phyloP scores from a whole-genome alignment of 805 yeast species.

The Ogataea minuta region DNA sequence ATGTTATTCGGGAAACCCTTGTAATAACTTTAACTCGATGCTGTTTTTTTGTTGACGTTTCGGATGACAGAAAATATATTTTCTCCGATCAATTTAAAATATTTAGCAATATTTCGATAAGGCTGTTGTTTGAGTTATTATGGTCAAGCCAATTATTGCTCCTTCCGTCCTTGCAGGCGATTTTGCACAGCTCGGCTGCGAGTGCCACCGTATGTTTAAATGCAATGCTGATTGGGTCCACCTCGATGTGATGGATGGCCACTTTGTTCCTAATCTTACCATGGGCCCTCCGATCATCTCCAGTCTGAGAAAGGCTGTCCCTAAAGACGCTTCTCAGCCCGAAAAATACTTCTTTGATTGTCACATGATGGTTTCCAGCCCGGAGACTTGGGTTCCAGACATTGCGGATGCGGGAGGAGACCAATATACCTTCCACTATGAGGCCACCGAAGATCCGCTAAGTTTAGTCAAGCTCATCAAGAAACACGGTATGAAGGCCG shows the following conservation, averaged over 20 bases:
- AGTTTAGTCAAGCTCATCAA: conserved; percentile 75
- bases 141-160: conserved; percentile 72
- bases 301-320: conserved; percentile 23
- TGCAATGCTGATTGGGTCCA: conserved; percentile 96
- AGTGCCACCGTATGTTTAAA: conserved; percentile 76
- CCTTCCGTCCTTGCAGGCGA: conserved; percentile 94
- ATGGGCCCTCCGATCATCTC: conserved; percentile 73
- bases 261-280: conserved; percentile 95
- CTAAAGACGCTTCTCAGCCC: conserved; percentile 40
- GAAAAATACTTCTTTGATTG: conserved; percentile 69
- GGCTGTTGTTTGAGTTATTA: conserved; percentile 3
- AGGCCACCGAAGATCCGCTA: conserved; percentile 79
- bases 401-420: conserved; percentile 95
- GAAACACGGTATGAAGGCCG: conserved; percentile 83
- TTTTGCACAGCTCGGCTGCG: conserved; percentile 84
- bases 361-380: conserved; percentile 96
- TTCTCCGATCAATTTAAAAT: background rate
- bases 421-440: conserved; percentile 95
- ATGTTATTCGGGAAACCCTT: too few relatives aligned
- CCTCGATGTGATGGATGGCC: conserved; percentile 98
- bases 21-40: too few relatives aligned
- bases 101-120: background rate
- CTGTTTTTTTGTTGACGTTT: background rate
- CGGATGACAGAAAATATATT: background rate
- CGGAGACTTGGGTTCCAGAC: conserved; percentile 92